Evolutionary conservation across 768 basidiomycete species (phyloP).

Genomic region (Lactarius evosmus): DNA sequence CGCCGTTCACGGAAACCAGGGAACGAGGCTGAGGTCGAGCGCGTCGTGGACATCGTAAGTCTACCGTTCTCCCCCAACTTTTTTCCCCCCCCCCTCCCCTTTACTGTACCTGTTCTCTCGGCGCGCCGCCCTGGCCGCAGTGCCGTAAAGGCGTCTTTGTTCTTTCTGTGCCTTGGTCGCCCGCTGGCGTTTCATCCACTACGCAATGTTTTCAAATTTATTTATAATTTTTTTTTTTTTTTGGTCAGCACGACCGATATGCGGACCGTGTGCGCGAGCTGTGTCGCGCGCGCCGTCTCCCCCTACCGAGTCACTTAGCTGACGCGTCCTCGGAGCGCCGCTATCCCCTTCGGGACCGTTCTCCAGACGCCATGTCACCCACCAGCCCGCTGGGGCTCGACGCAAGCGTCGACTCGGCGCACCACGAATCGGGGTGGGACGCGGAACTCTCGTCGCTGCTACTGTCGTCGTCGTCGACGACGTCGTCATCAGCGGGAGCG

Average conservation of each 20-base stretch:
- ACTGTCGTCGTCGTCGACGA: background rate
- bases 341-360: background rate
- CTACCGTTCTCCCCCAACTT: too few species aligned
- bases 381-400: background rate
- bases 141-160: background rate
- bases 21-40: conserved; percentile 6
- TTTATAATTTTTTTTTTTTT: background rate
- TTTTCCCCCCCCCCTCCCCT: background rate
- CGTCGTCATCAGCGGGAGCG: background rate
- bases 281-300: background rate
- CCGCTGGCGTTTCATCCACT: background rate
- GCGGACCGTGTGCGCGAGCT: conserved; percentile 14
- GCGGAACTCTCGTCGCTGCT: background rate
- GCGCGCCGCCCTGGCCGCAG: background rate
- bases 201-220: too few species aligned
- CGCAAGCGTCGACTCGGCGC: too few species aligned
- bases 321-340: background rate
- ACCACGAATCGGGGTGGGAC: conserved; percentile 3
- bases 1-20: conserved; percentile 4
- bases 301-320: conserved; percentile 4
- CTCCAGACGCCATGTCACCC: background rate
- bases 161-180: background rate
- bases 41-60: conserved; percentile 20
- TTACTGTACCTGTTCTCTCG: too few species aligned
- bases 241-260: conserved; percentile 15